Conservation (phyloP, 1,139 yeast species). For the Suhomyces taliae region DNA sequence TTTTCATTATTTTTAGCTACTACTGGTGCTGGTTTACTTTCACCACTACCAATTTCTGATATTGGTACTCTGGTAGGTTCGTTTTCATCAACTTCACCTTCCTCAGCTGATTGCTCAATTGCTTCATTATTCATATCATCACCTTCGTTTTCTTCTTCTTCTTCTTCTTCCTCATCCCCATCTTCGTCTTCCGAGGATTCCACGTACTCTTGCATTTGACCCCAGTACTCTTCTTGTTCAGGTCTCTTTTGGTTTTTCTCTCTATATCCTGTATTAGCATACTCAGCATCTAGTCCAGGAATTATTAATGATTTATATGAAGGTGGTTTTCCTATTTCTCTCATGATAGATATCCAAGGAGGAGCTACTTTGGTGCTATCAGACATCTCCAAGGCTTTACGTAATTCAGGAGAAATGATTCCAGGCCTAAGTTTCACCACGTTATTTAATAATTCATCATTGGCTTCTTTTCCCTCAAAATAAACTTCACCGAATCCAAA, state of each 20-base stretch:
- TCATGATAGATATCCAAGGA: conserved; percentile 82
- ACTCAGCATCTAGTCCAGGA: conserved; percentile 50
- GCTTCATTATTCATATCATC: conserved; percentile 4
- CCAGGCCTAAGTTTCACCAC: conserved; percentile 63
- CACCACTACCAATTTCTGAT: conserved; percentile 9
- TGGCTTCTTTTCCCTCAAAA: conserved; percentile 71
- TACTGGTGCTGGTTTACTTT: not conserved
- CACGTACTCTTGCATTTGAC: conserved; percentile 36
- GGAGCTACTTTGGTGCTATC: conserved; percentile 54
- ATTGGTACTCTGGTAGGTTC: conserved; percentile 14
- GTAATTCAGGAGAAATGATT: conserved; percentile 53
- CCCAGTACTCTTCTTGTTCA: conserved; percentile 39
- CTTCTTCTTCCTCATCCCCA: conserved; percentile 33
- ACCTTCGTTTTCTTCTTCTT: conserved; percentile 10
- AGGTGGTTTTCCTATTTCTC: conserved; percentile 80
- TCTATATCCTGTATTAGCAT: conserved; percentile 39
- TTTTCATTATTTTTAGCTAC: conserved; percentile 1
- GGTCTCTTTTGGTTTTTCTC: conserved; percentile 26
- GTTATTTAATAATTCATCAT: conserved; percentile 44
- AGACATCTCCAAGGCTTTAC: conserved; percentile 70
- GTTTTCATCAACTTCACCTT: conserved; percentile 3
- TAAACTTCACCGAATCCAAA: conserved; percentile 73
- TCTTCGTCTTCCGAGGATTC: conserved; percentile 38
- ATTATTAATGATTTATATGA: conserved; percentile 67
- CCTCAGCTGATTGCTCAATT: not conserved